Conservation (phyloP, 257 asterid species). For the Capsicum pubescens region DNA sequence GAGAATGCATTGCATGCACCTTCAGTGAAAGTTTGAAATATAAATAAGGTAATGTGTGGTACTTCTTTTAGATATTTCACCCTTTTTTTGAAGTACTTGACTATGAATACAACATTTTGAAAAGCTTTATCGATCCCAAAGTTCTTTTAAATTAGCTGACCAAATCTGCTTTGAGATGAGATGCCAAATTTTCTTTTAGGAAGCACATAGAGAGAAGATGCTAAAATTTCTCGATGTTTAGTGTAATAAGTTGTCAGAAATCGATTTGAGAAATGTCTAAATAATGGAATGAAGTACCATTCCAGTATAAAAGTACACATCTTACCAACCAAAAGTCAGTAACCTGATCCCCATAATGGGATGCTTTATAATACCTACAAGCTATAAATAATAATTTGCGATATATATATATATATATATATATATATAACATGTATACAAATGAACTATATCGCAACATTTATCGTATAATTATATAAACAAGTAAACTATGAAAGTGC, state of each 20-base stretch:
- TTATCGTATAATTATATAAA: too few species aligned
- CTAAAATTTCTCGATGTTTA: background rate
- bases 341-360: conserved; percentile 74
- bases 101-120: background rate
- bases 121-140: background rate
- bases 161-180: background rate
- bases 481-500: too few species aligned
- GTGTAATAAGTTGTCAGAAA: background rate
- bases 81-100: background rate
- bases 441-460: too few species aligned
- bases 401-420: too few species aligned
- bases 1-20: background rate
- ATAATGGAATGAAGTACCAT: conserved; percentile 26
- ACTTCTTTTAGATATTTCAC: background rate
- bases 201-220: background rate
- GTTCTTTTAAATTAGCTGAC: background rate
- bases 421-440: too few species aligned
- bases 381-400: too few species aligned
- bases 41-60: background rate
- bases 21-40: conserved; percentile 3
- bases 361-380: conserved; percentile 81
- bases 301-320: conserved; percentile 46
- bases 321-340: conserved; percentile 81
- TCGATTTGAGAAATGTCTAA: background rate
- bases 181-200: background rate